Conservation (phyloP, 495 filamentous ascomycete genomes). For the Ascobolus immersus region DNA sequence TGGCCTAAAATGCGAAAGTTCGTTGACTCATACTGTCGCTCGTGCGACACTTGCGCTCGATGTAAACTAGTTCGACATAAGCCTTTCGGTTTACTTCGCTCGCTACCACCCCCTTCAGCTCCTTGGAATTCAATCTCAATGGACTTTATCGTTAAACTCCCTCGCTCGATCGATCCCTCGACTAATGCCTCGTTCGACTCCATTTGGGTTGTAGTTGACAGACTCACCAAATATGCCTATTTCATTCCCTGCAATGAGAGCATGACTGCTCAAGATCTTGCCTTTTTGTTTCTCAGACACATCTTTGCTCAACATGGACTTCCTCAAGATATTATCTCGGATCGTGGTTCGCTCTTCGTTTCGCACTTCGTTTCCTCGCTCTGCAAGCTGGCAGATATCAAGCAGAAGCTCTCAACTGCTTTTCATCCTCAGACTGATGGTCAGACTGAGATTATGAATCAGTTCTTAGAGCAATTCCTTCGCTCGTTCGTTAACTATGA, state of each 20-base stretch:
- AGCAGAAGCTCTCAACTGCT: not conserved
- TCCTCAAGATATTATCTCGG: not conserved
- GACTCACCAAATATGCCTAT: constrained; percentile 1
- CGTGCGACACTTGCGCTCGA: no score
- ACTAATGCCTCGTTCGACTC: not conserved
- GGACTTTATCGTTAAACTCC: no score
- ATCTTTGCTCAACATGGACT: not conserved
- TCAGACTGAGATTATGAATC: constrained; percentile 2
- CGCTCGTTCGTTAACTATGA: not conserved
- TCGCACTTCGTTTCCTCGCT: not conserved
- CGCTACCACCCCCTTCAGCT: no score
- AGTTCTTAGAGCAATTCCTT: constrained; percentile 1
- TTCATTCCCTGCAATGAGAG: not conserved
- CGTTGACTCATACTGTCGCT: no score
- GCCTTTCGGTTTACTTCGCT: no score
- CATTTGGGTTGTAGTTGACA: constrained; percentile 4
- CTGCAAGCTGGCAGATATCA: not conserved
- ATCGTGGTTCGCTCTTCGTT: constrained; percentile 1
- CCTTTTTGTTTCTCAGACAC: not conserved
- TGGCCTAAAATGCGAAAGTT: no score
- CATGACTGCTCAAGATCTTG: not conserved
- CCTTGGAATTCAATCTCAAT: no score
- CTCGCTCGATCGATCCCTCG: not conserved
- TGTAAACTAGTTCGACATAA: no score
- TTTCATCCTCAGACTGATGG: constrained; percentile 5